Conservation (phyloP, 176 grass and related monocot genomes). For the Triticum timopheevii region DNA sequence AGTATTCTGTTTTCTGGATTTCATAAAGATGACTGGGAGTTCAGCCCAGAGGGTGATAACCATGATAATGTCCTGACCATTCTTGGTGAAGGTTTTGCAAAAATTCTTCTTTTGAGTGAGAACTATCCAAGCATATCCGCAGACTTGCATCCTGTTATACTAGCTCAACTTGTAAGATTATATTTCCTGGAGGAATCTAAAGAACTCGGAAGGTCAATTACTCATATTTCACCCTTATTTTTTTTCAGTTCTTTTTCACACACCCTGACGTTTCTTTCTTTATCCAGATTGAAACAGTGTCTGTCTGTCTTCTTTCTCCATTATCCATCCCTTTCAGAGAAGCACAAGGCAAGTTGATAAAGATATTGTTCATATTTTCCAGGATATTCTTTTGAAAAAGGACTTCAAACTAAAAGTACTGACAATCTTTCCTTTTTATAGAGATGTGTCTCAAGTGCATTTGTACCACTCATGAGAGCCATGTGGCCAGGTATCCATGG, state of each 20-base stretch:
- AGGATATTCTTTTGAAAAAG: neutral
- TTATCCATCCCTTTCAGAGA: conserved; percentile 68
- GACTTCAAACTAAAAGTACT: conserved; percentile 18
- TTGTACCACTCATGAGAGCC: conserved; percentile 71
- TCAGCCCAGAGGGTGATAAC: conserved; percentile 58
- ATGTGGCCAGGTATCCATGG: conserved; percentile 91
- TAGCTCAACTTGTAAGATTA: conserved; percentile 60
- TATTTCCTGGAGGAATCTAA: conserved; percentile 77
- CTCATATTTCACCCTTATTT: conserved; percentile 23
- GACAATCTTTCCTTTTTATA: conserved; percentile 33
- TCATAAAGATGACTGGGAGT: conserved; percentile 57
- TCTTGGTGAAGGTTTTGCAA: conserved; percentile 93
- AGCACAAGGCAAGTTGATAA: conserved; percentile 75
- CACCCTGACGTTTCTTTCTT: conserved; percentile 10
- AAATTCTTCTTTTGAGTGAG: conserved; percentile 77
- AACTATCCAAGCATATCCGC: conserved; percentile 68
- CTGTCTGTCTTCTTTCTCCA: conserved; percentile 90
- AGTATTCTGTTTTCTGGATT: conserved; percentile 79
- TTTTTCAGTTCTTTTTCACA: conserved; percentile 17
- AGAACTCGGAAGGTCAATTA: conserved; percentile 72
- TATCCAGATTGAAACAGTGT: conserved; percentile 85
- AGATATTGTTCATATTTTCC: neutral
- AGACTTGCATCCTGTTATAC: conserved; percentile 61
- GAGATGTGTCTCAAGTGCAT: conserved; percentile 64
- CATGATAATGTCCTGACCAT: conserved; percentile 68